A percentile compares a stretch with the other conserved stretches of the same genome.
Evolutionary conservation across 139 green algal species (phyloP).

Genomic region (Microglena sp.): DNA sequence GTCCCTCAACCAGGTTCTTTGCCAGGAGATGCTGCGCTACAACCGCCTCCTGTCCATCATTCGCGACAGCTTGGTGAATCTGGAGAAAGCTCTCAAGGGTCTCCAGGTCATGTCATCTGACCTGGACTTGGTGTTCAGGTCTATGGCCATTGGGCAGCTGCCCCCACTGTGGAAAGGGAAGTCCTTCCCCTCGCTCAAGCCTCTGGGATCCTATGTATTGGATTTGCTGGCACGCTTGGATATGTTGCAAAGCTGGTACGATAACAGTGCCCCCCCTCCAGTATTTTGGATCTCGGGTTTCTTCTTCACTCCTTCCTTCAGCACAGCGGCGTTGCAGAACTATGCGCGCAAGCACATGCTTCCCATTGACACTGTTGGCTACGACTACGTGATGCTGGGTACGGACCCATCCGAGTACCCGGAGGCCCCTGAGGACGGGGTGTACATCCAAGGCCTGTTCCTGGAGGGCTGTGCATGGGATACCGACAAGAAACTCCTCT

Average conservation of each 20-base stretch:
- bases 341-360: conserved; percentile 39
- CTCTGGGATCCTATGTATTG: conserved; percentile 48
- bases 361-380: conserved; percentile 63
- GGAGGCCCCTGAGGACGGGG: conserved; percentile 41
- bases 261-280: conserved; percentile 27
- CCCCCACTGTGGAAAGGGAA: conserved; percentile 53
- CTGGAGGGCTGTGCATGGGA: conserved; percentile 68
- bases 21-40: conserved; percentile 68
- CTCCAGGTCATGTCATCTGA: conserved; percentile 26
- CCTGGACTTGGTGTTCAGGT: conserved; percentile 16
- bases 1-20: conserved; percentile 53
- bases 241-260: conserved; percentile 40
- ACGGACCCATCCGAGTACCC: conserved; percentile 42
- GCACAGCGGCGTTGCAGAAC: conserved; percentile 40
- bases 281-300: conserved; percentile 65
- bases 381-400: conserved; percentile 63
- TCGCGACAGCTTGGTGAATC: conserved; percentile 33
- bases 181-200: conserved; percentile 64
- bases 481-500: conserved; percentile 21
- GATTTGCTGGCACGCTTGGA: conserved; percentile 50
- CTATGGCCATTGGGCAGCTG: conserved; percentile 33
- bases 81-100: conserved; percentile 46
- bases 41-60: conserved; percentile 55
- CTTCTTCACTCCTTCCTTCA: conserved; percentile 67
- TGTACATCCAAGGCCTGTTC: conserved; percentile 61